Evolutionary conservation across 163 green algal genomes (phyloP), one percentile per base, ranked within the genome.

Genomic region (Chlamydomonas reinhardtii): DNA sequence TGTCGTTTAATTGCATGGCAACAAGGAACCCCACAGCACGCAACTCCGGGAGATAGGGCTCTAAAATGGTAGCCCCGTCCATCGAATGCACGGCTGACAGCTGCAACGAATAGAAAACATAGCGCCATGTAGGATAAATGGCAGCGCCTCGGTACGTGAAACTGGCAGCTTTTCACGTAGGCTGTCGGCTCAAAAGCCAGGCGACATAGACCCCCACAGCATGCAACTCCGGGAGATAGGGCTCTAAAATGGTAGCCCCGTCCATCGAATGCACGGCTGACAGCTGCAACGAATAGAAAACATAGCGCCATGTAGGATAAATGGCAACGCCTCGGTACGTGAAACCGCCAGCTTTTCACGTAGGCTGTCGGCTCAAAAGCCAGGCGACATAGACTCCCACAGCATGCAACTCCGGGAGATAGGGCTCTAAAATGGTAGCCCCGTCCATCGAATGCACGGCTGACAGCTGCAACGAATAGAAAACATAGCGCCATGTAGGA

Each of bases 11-110:
- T 79, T 79, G 69, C 79, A 54, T 54, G 80, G 80, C 80, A 25
- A 73, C 0, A 86, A 20, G 56, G 32, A 29, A 43, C 15, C 29
- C 25, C 32, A 85, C 70, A 37, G 56, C 54, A n/a, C 22, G 68
- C 80, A 86, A 86, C 80, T 86, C 80, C 80, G 80, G 48, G 80
- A 86, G 80, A 32, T 37, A 56, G n/a, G 54, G 68, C 16, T 8
- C 32, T 43, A 43, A 20, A 64, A 32, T 56, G 31, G 52, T 85
- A 69, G 54, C 68, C 66, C 31, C 79, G 29, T 52, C 79, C 79
- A 80, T 86, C 80, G 80, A 86, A 79, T 86, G 80, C 29, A 72
- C 9, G 19, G 56, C 48, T 39, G 77, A 85, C 31, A 85, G 16
- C 11, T 22, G 11, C 9, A 56, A 17, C 48, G n/a, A n/a, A n/a